A percentile compares a stretch with the other conserved stretches of the same genome.
phyloP scores from a whole-genome alignment of 768 basidiomycete genomes.

The Infundibulicybe gibba region DNA sequence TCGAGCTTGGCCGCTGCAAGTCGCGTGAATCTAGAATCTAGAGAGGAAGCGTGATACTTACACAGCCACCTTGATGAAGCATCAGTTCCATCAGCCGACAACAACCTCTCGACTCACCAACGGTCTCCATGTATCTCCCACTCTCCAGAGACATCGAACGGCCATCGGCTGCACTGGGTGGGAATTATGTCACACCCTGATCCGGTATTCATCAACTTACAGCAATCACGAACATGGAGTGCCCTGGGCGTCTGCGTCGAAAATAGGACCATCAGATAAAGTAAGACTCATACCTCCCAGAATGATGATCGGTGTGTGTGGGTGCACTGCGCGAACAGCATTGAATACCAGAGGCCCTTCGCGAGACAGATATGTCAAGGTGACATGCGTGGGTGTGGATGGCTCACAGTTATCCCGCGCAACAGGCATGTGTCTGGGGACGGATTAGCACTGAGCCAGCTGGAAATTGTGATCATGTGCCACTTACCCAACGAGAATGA shows the following conservation, averaged over 20 bases:
- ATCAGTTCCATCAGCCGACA: not conserved
- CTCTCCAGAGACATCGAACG: slow-evolving; percentile 80
- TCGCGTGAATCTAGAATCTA: not conserved
- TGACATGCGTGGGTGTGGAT: slow-evolving; percentile 1
- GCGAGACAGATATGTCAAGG: not conserved
- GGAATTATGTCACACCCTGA: not conserved
- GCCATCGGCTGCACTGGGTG: slow-evolving; percentile 59
- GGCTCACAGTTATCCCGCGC: slow-evolving; percentile 58
- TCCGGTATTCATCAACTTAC: slow-evolving; percentile 27
- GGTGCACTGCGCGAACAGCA: slow-evolving; percentile 70
- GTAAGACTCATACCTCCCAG: slow-evolving; percentile 53
- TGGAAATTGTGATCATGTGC: too few relatives aligned
- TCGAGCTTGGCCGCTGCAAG: slow-evolving; percentile 45
- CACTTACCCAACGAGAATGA: slow-evolving; percentile 66
- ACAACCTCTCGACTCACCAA: slow-evolving; percentile 46
- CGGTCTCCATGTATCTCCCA: slow-evolving; percentile 90
- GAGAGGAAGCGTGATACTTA: slow-evolving; percentile 20
- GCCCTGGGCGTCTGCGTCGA: slow-evolving; percentile 53
- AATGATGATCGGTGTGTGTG: slow-evolving; percentile 75
- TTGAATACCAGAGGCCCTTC: slow-evolving; percentile 73
- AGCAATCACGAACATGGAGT: slow-evolving; percentile 80
- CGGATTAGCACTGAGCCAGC: too few relatives aligned
- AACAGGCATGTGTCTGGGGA: slow-evolving; percentile 80
- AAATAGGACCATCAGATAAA: not conserved
- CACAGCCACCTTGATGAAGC: slow-evolving; percentile 56